These are phyloP conservation scores for Cryoendolithus antarcticus DNA, from an alignment of 2,329 filamentous ascomycete species.

Conservation along the genomic window DNA sequence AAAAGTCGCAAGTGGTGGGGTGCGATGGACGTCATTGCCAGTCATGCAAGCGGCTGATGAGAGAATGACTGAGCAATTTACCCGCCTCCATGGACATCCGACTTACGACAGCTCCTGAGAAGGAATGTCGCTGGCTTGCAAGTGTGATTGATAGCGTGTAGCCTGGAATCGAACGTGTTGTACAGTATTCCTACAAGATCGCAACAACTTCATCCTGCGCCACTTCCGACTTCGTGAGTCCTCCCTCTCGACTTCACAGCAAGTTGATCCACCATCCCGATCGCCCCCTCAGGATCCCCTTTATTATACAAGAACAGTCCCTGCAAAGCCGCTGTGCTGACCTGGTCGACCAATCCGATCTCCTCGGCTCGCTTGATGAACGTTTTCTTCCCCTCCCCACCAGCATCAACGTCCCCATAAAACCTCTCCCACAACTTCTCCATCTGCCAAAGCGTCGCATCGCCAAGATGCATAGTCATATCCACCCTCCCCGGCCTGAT, in stretches of 20 bases:
- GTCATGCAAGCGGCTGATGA: too few species aligned
- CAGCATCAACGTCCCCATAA: constrained; percentile 67
- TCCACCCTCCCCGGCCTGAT: constrained; percentile 87
- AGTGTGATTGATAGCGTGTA: too few species aligned
- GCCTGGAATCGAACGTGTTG: too few species aligned
- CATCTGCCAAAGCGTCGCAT: constrained; percentile 77
- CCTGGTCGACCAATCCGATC: constrained; percentile 56
- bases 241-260: constrained; percentile 1
- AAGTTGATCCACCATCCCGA: constrained; percentile 32
- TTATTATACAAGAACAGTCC: constrained; percentile 95
- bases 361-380: constrained; percentile 62
- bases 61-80: too few species aligned
- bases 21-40: too few species aligned
- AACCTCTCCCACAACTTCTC: constrained; percentile 86
- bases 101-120: too few species aligned
- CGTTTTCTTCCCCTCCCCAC: constrained; percentile 47
- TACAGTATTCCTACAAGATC: too few species aligned
- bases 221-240: too few species aligned
- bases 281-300: constrained; percentile 74
- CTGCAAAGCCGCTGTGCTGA: constrained; percentile 85
- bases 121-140: too few species aligned
- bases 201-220: too few species aligned
- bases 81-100: too few species aligned
- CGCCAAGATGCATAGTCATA: constrained; percentile 79
- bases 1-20: too few species aligned